Evolutionary conservation across 78 protist genomes (phyloP).

Genomic region (Cavenderia fasciculata): DNA sequence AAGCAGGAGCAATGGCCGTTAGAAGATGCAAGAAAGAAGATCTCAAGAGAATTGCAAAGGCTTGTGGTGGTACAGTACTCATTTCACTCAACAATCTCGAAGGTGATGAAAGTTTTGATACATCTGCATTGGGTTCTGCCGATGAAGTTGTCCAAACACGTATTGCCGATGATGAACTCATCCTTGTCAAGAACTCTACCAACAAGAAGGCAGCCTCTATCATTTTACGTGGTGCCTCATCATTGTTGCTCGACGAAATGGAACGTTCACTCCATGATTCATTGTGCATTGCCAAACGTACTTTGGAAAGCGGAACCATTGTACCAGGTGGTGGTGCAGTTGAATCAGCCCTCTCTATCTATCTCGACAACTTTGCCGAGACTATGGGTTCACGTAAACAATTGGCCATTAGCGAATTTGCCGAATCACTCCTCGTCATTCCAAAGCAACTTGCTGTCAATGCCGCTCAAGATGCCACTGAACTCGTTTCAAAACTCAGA

Average conservation of each 20-base stretch:
- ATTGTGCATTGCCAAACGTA: constrained; percentile 96
- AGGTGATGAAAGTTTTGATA: constrained; percentile 96
- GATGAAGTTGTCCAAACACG: constrained; percentile 90
- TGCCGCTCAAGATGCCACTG: constrained; percentile 99
- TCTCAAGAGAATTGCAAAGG: constrained; percentile 95
- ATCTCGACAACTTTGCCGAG: constrained; percentile 96
- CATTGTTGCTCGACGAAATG: constrained; percentile 95
- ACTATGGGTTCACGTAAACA: constrained; percentile 97
- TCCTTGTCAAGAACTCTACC: constrained; percentile 80
- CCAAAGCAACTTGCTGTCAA: constrained; percentile 98
- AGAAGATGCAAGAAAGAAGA: constrained; percentile 96
- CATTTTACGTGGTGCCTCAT: constrained; percentile 97
- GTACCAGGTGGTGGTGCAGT: constrained; percentile 98
- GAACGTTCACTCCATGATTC: constrained; percentile 98
- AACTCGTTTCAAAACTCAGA: constrained; percentile 97
- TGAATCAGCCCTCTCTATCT: constrained; percentile 97
- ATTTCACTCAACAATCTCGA: constrained; percentile 93
- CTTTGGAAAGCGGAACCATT: constrained; percentile 91
- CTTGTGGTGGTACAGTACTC: constrained; percentile 95
- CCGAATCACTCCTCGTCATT: constrained; percentile 97
- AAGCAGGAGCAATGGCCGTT: constrained; percentile 96
- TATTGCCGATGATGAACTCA: constrained; percentile 94
- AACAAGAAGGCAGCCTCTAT: constrained; percentile 87
- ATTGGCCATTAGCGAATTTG: constrained; percentile 98
- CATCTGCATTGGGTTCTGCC: constrained; percentile 87